A percentile compares a stretch with the other conserved stretches of the same genome.
Conservation (phyloP, 805 yeast species). For the Metschnikowia hibisci region DNA sequence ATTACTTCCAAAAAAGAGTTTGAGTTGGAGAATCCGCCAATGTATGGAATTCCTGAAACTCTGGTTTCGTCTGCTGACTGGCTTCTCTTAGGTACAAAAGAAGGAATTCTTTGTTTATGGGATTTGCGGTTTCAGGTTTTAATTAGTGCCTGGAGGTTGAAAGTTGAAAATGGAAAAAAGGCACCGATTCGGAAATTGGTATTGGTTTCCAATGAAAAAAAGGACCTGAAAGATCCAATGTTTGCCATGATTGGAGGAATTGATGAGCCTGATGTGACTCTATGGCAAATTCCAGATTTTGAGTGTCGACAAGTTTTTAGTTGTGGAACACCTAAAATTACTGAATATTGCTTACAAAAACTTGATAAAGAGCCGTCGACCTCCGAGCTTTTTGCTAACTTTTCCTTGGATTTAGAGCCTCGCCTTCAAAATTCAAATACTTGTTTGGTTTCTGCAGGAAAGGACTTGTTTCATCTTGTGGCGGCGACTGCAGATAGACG, state of each 20-base stretch:
- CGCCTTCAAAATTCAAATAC: slow-evolving; percentile 6
- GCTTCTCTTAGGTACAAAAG: slow-evolving; percentile 69
- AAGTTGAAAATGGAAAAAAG: slow-evolving; percentile 26
- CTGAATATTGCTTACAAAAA: slow-evolving; percentile 23
- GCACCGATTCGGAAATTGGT: slow-evolving; percentile 47
- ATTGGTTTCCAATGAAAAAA: slow-evolving; percentile 34
- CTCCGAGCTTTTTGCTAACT: slow-evolving; percentile 18
- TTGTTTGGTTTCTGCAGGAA: slow-evolving; percentile 4
- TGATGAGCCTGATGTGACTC: slow-evolving; percentile 52
- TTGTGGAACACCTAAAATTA: slow-evolving; percentile 19
- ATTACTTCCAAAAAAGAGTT: slow-evolving; percentile 46
- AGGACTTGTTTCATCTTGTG: slow-evolving; percentile 15
- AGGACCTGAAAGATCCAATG: not conserved
- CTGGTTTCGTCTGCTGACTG: slow-evolving; percentile 54
- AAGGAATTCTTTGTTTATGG: slow-evolving; percentile 77
- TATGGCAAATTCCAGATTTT: slow-evolving; percentile 71
- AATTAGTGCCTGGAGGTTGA: slow-evolving; percentile 61
- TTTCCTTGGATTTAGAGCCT: slow-evolving; percentile 20
- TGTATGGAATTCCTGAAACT: slow-evolving; percentile 63
- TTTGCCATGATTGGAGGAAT: slow-evolving; percentile 67
- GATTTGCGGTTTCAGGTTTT: slow-evolving; percentile 65
- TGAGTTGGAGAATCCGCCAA: slow-evolving; percentile 49
- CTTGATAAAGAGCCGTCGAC: slow-evolving; percentile 17
- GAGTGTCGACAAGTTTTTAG: slow-evolving; percentile 46
- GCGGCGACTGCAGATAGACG: slow-evolving; percentile 28